A percentile compares a stretch with the other conserved stretches of the same genome.
Evolutionary conservation across 805 yeast genomes (phyloP).

Genomic region (Starmerella floris): DNA sequence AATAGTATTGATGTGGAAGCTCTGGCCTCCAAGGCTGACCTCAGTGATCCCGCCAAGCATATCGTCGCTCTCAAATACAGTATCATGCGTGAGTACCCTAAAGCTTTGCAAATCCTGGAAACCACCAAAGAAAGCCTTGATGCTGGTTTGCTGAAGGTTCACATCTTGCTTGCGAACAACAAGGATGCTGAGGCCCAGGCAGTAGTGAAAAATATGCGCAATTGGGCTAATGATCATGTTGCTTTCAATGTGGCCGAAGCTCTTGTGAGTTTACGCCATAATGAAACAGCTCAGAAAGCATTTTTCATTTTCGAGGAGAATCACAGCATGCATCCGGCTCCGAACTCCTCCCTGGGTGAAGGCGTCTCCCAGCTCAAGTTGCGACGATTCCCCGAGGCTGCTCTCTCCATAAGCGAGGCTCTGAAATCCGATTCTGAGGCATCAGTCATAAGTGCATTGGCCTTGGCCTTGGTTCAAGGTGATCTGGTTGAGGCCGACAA

Average conservation of each 20-base stretch:
- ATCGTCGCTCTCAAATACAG: slow-evolving; percentile 33
- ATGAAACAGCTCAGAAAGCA: slow-evolving; percentile 29
- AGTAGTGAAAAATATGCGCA: slow-evolving; percentile 34
- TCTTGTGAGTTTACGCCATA: slow-evolving; percentile 40
- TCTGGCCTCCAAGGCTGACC: slow-evolving; percentile 12
- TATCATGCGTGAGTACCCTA: slow-evolving; percentile 31
- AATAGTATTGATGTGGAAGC: slow-evolving; percentile 19
- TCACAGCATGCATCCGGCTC: slow-evolving; percentile 21
- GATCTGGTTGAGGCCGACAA: slow-evolving; percentile 16
- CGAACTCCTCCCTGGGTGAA: slow-evolving; percentile 52
- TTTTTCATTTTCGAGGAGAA: slow-evolving; percentile 54
- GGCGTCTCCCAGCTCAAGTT: slow-evolving; percentile 66
- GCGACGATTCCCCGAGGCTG: slow-evolving; percentile 71
- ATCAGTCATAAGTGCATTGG: slow-evolving; percentile 48
- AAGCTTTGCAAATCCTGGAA: slow-evolving; percentile 32
- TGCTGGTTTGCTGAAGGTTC: slow-evolving; percentile 28
- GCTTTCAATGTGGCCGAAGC: slow-evolving; percentile 69
- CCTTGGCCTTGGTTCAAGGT: slow-evolving; percentile 47
- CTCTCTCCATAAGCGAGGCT: slow-evolving; percentile 36
- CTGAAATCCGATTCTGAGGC: slow-evolving; percentile 30
- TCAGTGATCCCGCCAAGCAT: slow-evolving; percentile 28
- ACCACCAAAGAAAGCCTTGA: slow-evolving; percentile 31
- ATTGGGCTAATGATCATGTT: slow-evolving; percentile 55
- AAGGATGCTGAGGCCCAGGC: slow-evolving; percentile 36
- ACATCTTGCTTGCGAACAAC: slow-evolving; percentile 31